Conservation (phyloP, 2,329 filamentous ascomycete species). For the Leptographium galeiforme region DNA sequence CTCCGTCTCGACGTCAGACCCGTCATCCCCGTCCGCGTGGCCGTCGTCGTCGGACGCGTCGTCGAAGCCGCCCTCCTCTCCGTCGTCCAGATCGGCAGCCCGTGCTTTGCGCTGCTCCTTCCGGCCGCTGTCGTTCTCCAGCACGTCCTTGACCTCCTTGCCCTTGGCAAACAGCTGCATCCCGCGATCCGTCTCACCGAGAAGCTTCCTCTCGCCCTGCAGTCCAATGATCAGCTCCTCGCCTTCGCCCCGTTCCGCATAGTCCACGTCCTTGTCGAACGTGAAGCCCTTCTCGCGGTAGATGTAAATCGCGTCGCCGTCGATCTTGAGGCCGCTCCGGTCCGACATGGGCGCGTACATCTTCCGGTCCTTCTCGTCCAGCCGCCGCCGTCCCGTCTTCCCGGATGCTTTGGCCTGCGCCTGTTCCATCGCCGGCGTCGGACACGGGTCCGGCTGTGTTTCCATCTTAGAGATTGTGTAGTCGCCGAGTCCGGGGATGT, state of each 20-base stretch:
- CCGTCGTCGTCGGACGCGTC: conserved; percentile 31
- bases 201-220: conserved; percentile 66
- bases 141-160: conserved; percentile 46
- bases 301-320: conserved; percentile 93
- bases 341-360: conserved; percentile 97
- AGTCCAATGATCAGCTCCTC: conserved; percentile 89
- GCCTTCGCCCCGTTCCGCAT: conserved; percentile 72
- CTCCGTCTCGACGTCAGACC: conserved; percentile 33
- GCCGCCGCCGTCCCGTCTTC: conserved; percentile 59
- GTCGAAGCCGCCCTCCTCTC: conserved; percentile 27
- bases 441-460: conserved; percentile 82
- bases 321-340: conserved; percentile 87
- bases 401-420: conserved; percentile 72
- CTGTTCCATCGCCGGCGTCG: conserved; percentile 82
- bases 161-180: conserved; percentile 78
- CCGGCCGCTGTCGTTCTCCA: conserved; percentile 48
- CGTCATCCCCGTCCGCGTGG: conserved; percentile 27
- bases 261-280: conserved; percentile 55
- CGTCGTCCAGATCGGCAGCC: conserved; percentile 44
- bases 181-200: conserved; percentile 71
- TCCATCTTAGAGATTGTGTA: conserved; percentile 75
- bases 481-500: conserved; percentile 87
- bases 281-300: conserved; percentile 58
- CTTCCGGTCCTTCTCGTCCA: conserved; percentile 95
- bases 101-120: conserved; percentile 45